Evolutionary conservation across 768 basidiomycete species (phyloP), one percentile per base, ranked within the genome.

Genomic region (Tricholoma flavovirens): DNA sequence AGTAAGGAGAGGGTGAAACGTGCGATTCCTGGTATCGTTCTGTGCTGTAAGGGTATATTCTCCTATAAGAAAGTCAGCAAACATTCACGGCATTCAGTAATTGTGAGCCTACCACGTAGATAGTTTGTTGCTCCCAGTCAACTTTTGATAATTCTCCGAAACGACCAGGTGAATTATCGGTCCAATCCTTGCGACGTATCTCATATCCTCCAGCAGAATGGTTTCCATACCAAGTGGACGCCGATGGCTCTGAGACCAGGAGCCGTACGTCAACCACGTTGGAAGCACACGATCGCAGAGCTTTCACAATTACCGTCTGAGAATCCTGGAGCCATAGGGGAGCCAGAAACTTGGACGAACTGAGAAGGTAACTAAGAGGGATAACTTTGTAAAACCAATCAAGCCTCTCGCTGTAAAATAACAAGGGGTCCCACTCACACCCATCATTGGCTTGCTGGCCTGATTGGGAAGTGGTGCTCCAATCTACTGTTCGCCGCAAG

Each of bases 121-220:
- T 60, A 0, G 86, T 88, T 54, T 78, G 61, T 1, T 75, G 65
- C 8, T 87, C 80, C 90, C 90, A 92, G 11, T 83, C 76, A 11
- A 65, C 67, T 63, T 77, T 64, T 56, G 65, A 56, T 56, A 62
- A 57, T 19, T 58, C 40, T 57, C 62, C 60, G 49, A 68, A 51
- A 53, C 64, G 43, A 35, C 61, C 55, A 51, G 64, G 36, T 59
- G 63, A 19, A 42, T 61, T 49, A 60, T 56, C 29, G 29, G 60
- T 61, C 79, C 76, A 78, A 56, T 75, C 74, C 56, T 76, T 81
- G 55, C 83, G 70, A 11, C 88, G 77, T 10, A 90, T 70, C 72
- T 91, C 84, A 59, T 87, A 92, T 11, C 82, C 80, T 1, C 84
- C 83, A 5, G 66, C 54, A 24, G 72, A 73, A n/a, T 19, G 36